Evolutionary conservation across 2,329 filamentous ascomycete species (phyloP), one percentile per base, ranked within the genome.

Genomic region (Trichoderma sp.): DNA sequence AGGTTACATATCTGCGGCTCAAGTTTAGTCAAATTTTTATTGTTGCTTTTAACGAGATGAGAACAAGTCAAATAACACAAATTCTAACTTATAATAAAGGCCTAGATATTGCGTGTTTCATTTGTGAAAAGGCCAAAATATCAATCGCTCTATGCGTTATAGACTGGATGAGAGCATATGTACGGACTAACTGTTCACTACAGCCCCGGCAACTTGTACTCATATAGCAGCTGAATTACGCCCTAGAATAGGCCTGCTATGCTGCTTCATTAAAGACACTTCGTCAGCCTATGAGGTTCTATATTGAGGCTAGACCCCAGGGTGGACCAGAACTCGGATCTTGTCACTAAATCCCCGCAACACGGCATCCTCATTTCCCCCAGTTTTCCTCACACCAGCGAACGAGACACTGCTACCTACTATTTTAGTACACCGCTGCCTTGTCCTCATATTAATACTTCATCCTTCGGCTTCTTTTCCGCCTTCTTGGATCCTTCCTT

Each of bases 401-500:
- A 21, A 6, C 43, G 46, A 11, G 8, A 49, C 34, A 13, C 28
- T 24, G 34, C 34, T 24, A 30, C 61, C 51, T 24, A 30, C 61
- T 63, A 63, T 63, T 52, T 52, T 63, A 54, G 59, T n/a, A 21
- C 60, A 54, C 49, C 32, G 60, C 60, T 21, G 49, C n/a, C 16
- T 43, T 30, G 16, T 24, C 51, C 26, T 26, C 13, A 8, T 56
- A 65, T 65, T 65, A 56, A 65, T 43, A 65, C 51, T 46, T 7
- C 51, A 56, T 65, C 32, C 34, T 55, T 65, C 61, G 61, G 61
- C 51, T 65, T 65, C 61, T 65, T 65, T 65, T 65, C 61, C 61
- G 61, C 26, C 61, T 32, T 39, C 32, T 30, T 56, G n/a, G 43
- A 28, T n/a, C 30, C 24, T 26, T 34, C 24, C 34, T 64, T 34